These are phyloP conservation scores for Kodamaea anthophila DNA, from an alignment of 1,139 yeast species.

Conservation along the genomic window DNA sequence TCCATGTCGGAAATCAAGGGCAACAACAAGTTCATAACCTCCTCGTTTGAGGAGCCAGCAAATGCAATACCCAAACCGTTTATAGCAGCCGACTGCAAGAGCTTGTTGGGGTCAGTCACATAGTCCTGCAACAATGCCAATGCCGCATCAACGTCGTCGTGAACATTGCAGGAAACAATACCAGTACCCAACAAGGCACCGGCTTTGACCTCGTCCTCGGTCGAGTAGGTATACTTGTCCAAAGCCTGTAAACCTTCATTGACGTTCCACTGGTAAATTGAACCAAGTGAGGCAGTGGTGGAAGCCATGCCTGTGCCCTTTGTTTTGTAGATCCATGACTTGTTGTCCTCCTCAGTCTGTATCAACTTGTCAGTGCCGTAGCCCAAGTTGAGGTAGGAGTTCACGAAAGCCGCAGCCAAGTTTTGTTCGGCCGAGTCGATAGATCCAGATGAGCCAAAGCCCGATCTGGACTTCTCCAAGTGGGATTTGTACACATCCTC, in stretches of 20 bases:
- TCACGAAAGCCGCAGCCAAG: slow-evolving; percentile 91
- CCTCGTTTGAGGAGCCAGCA: slow-evolving; percentile 90
- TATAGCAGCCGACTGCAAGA: slow-evolving; percentile 73
- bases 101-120: slow-evolving; percentile 44
- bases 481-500: slow-evolving; percentile 93
- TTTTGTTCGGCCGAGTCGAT: slow-evolving; percentile 94
- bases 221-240: slow-evolving; percentile 83
- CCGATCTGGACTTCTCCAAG: slow-evolving; percentile 62
- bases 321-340: slow-evolving; percentile 86
- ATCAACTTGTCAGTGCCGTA: slow-evolving; percentile 81
- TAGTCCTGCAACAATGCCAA: slow-evolving; percentile 80
- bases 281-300: slow-evolving; percentile 88
- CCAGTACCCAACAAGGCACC: slow-evolving; percentile 98
- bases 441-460: slow-evolving; percentile 55
- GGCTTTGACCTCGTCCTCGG: slow-evolving; percentile 84
- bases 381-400: slow-evolving; percentile 86
- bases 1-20: slow-evolving; percentile 86
- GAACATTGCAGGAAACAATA: slow-evolving; percentile 88
- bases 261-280: slow-evolving; percentile 87
- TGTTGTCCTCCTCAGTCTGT: slow-evolving; percentile 65
- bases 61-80: slow-evolving; percentile 91
- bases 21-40: slow-evolving; percentile 65
- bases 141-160: slow-evolving; percentile 94
- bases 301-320: slow-evolving; percentile 92
- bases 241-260: slow-evolving; percentile 84